Evolutionary conservation across 306 rosid genomes (phyloP).

Genomic region (Cucurbita moschata): DNA sequence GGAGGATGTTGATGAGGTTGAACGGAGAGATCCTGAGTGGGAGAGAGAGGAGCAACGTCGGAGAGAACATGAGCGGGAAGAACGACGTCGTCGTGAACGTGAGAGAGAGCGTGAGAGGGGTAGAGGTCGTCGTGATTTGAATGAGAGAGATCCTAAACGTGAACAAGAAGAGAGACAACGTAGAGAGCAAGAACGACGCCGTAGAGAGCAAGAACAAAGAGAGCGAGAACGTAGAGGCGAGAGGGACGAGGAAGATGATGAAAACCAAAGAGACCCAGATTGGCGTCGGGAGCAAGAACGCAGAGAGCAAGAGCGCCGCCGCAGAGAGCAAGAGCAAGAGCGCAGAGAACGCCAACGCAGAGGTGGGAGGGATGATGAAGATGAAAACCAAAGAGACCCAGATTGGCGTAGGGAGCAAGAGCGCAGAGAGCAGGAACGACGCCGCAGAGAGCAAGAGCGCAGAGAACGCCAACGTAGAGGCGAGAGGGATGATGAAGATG

Average conservation of each 20-base stretch:
- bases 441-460: background rate
- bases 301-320: background rate
- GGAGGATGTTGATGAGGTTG: background rate
- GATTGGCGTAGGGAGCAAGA: background rate
- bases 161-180: background rate
- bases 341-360: background rate
- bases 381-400: background rate
- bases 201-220: background rate
- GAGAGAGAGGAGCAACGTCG: slow-evolving; percentile 1
- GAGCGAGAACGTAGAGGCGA: background rate
- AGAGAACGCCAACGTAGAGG: background rate
- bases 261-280: background rate
- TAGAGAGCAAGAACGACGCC: background rate
- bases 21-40: background rate
- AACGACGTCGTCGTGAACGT: background rate
- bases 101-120: background rate
- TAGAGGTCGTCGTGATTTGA: background rate
- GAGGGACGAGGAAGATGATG: background rate
- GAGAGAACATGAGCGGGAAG: slow-evolving; percentile 2
- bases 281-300: background rate
- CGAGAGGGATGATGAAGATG: background rate
- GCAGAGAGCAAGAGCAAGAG: background rate
- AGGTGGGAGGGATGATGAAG: background rate
- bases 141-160: background rate
- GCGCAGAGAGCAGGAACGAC: background rate